Evolutionary conservation across 768 basidiomycete species (phyloP), one percentile per base, ranked within the genome.

Genomic region (Agaricus blazei): DNA sequence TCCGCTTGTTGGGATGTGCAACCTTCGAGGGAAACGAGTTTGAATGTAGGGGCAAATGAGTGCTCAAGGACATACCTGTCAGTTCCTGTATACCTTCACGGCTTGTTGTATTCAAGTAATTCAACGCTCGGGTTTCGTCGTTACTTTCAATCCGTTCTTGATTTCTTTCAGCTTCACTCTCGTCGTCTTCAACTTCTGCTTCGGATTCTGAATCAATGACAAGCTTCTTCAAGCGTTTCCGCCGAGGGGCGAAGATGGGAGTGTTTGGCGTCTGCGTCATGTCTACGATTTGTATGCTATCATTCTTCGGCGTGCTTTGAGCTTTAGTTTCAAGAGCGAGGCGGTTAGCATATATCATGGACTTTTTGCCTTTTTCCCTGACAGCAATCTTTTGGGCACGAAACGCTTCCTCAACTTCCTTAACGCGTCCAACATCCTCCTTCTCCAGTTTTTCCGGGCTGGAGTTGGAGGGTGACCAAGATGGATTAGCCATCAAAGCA

Each of bases 1-100:
- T 82, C 71, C 0, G 95, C 96, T 66, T 97, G 94, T 45, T 88
- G 88, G 7, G 72, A 70, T 15, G 81, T 85, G 64, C 94, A 97
- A 15, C 90, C 90, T 92, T 44, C 40, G 43, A 47, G 26, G 4
- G 23, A 27, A 44, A 24, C 57, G 27, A 58, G n/a, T 5, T 62
- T 54, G 44, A 49, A 48, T 9, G 44, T 41, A 27, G 31, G 43
- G 4, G 52, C 19, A 49, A 34, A 9, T 11, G 5, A 7, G 54
- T 23, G 19, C 23, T 36, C 4, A 37, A 40, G 24, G 27, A 67
- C 80, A 46, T 64, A 88, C 89, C 90, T 36, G 88, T 89, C 53
- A 91, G 62, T 63, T 90, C 88, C 60, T 88, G 87, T 29, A 92
- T 63, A 11, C 81, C 84, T 52, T 85, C 87, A 11, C 75, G 63